Evolutionary conservation across 192 early-diverging fungal species (phyloP), one percentile per base, ranked within the genome.

Genomic region (Phlyctochytrium bullatum): DNA sequence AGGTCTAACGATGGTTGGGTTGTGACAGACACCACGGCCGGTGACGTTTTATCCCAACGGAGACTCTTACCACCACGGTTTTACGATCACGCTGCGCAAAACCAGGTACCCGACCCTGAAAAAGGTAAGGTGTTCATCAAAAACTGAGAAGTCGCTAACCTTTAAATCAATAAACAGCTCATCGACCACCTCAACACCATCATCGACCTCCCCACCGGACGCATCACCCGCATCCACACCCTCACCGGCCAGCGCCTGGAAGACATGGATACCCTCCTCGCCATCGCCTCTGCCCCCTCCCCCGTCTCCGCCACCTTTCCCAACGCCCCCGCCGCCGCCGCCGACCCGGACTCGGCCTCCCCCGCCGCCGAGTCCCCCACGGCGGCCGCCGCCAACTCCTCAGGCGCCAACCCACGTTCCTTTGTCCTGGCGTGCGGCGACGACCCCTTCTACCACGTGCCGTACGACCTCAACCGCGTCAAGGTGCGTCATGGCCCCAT

Each of bases 1-100:
- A 12, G 0, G n/a, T n/a, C n/a, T n/a, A n/a, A n/a, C n/a, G n/a
- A n/a, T 63, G 28, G 23, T 17, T 52, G 6, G 20, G 17, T 34
- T 53, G 30, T 4, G 59, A 23, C 57, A 47, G 28, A 58, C 59
- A 24, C 67, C 66, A 6, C 54, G 69, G n/a, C 54, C 72, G 2
- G 69, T 74, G 1, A 79, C 68, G 2, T 79, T 81, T 60, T 83
- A 75, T 58, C 82, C 82, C 17, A 83, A 84, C 58, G 82, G 82
- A 0, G 82, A 84, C 56, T 27, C 71, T 16, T 78, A 83, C 40
- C 77, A 84, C 53, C 73, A 54, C 56, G 83, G 83, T 10, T 76
- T 68, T 34, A 70, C 59, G 23, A 40, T 84, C 61, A 74, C 78
- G 1, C 59, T 84, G 27, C 72, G 66, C 17, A 52, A 75, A 32